A percentile compares a stretch with the other conserved stretches of the same genome.
Evolutionary conservation across 768 basidiomycete species (phyloP).

Genomic region (Kwoniella europaea): DNA sequence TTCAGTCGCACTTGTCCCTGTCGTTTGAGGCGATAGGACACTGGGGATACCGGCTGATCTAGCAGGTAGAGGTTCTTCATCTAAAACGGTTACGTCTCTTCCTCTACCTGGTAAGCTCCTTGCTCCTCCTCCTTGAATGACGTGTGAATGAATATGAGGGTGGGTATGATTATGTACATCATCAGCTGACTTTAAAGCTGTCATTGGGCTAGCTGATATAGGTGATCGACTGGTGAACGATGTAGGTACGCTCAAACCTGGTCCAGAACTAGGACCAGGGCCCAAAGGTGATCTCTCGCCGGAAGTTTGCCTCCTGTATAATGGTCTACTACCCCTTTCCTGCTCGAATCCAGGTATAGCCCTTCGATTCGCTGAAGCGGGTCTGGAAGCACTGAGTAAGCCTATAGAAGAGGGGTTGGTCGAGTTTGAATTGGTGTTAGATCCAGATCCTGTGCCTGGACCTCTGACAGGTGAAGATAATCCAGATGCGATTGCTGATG

Average conservation of each 20-base stretch:
- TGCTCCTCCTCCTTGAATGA: constrained; percentile 12
- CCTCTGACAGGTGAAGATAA: not conserved
- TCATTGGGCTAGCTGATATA: constrained; percentile 17
- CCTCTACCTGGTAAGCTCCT: constrained; percentile 42
- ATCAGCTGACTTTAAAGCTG: constrained; percentile 20
- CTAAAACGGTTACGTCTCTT: constrained; percentile 2
- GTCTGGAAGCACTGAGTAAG: constrained; percentile 41
- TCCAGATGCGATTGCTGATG: constrained; percentile 6
- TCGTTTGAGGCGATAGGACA: constrained; percentile 41
- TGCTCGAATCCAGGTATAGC: constrained; percentile 13
- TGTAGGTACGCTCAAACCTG: not conserved
- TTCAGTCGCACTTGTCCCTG: constrained; percentile 3
- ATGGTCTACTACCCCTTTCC: constrained; percentile 12
- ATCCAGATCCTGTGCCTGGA: constrained; percentile 1
- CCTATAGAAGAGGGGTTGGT: constrained; percentile 32
- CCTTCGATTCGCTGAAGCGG: constrained; percentile 24
- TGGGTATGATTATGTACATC: constrained; percentile 7
- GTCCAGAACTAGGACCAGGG: constrained; percentile 6
- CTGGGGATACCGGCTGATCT: constrained; percentile 27
- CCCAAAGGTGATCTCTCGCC: constrained; percentile 23
- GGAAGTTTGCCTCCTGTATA: constrained; percentile 28
- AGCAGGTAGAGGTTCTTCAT: constrained; percentile 21
- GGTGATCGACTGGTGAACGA: constrained; percentile 4
- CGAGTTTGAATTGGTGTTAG: constrained; percentile 1
- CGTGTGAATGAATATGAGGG: not conserved